These are phyloP conservation scores for Trichoderma breve DNA, from an alignment of 2,329 filamentous ascomycete species.

Conservation along the genomic window DNA sequence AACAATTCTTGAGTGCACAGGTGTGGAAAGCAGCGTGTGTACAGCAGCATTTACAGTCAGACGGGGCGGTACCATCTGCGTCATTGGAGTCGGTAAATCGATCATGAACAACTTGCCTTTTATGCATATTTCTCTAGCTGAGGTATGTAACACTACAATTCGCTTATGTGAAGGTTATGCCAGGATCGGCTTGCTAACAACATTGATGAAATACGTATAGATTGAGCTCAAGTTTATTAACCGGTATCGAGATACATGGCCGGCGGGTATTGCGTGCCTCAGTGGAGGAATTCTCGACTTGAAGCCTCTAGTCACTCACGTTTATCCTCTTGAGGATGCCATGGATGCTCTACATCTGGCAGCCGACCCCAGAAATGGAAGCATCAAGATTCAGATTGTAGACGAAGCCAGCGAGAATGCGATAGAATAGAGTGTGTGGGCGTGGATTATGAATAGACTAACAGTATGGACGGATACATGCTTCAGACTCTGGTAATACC, in stretches of 20 bases:
- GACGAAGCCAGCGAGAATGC: not conserved
- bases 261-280: constrained; percentile 5
- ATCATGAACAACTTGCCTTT: constrained; percentile 13
- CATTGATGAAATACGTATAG: not conserved
- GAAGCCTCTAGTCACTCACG: constrained; percentile 3
- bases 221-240: constrained; percentile 13
- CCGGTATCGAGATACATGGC: constrained; percentile 6
- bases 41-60: constrained; percentile 1
- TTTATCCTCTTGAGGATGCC: not conserved
- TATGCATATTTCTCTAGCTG: constrained; percentile 10
- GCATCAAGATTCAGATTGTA: constrained; percentile 13
- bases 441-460: not conserved
- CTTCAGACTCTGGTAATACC: not conserved
- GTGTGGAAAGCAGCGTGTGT: constrained; percentile 7
- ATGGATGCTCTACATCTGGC: not conserved
- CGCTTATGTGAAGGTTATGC: not conserved
- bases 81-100: constrained; percentile 8
- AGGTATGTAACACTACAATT: not conserved
- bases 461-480: not conserved
- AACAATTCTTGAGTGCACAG: not conserved
- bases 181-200: not conserved
- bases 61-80: constrained; percentile 8
- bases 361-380: not conserved
- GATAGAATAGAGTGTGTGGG: not conserved
- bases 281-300: constrained; percentile 6